Percentiles rank a stretch among this genome's conserved stretches.
phyloP scores from a whole-genome alignment of 1,139 yeast species.

The Hyphopichia pseudoburtonii region DNA sequence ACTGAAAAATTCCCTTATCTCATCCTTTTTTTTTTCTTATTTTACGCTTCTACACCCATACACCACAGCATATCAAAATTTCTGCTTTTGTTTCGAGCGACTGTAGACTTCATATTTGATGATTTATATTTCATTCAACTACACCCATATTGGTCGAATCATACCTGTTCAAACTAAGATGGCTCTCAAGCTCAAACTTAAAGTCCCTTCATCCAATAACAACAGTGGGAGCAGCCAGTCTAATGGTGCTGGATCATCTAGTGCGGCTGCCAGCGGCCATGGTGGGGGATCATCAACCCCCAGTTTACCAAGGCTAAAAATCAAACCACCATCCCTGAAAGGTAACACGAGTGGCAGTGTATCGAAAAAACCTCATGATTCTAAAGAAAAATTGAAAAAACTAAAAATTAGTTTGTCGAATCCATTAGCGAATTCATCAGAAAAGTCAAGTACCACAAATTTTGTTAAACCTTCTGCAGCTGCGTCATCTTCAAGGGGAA shows the following conservation, averaged over 20 bases:
- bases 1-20: not conserved
- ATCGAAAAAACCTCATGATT: slow-evolving; percentile 10
- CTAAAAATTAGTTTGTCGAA: slow-evolving; percentile 20
- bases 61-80: not conserved
- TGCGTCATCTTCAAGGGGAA: slow-evolving; percentile 5
- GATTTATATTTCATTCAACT: no score
- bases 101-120: no score
- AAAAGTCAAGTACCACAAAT: slow-evolving; percentile 1
- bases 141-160: no score
- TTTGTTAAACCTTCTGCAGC: slow-evolving; percentile 1
- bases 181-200: slow-evolving; percentile 28
- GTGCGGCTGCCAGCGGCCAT: slow-evolving; percentile 1
- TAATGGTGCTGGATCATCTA: not conserved
- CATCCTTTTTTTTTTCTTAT: not conserved
- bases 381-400: slow-evolving; percentile 19
- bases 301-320: slow-evolving; percentile 24
- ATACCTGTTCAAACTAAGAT: no score
- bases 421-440: not conserved
- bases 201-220: slow-evolving; percentile 18
- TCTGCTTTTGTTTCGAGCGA: no score
- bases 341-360: not conserved
- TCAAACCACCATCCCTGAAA: slow-evolving; percentile 24
- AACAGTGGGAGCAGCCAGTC: slow-evolving; percentile 6
- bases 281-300: slow-evolving; percentile 5
- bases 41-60: not conserved